Conservation (phyloP, 352 stramenopile genomes). For the Paralagenidium karlingii region DNA sequence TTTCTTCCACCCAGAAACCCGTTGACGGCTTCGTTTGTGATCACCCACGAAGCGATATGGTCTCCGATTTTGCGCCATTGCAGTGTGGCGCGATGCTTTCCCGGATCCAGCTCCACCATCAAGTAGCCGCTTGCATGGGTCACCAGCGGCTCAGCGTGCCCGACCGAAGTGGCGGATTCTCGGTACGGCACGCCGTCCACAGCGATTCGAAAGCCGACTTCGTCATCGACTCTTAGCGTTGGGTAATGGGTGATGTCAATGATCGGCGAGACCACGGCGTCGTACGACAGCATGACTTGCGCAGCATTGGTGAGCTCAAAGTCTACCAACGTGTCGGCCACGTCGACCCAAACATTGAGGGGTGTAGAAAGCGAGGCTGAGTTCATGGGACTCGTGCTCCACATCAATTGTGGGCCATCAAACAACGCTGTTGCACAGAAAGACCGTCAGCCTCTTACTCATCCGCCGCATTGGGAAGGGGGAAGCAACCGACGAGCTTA, state of each 20-base stretch:
- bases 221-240: slow-evolving; percentile 21
- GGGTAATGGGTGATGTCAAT: no score
- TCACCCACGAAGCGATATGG: slow-evolving; percentile 34
- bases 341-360: slow-evolving; percentile 71
- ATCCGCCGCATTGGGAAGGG: no score
- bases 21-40: slow-evolving; percentile 43
- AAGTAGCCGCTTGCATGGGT: slow-evolving; percentile 42
- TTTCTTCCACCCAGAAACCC: slow-evolving; percentile 50
- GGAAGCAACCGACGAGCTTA: no score
- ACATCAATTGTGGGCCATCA: no score
- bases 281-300: slow-evolving; percentile 50
- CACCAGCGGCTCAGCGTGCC: slow-evolving; percentile 41
- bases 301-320: slow-evolving; percentile 43
- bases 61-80: slow-evolving; percentile 60
- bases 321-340: slow-evolving; percentile 65
- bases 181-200: slow-evolving; percentile 44
- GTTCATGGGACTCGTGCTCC: no score
- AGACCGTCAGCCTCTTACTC: no score
- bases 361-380: no score
- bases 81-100: slow-evolving; percentile 30
- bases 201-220: slow-evolving; percentile 46
- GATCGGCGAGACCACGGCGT: no score
- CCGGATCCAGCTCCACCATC: slow-evolving; percentile 30
- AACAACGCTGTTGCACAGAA: no score
- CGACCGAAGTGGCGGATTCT: slow-evolving; percentile 46